A percentile compares a stretch with the other conserved stretches of the same genome.
These are phyloP conservation scores for Cytauxzoon felis DNA, from an alignment of 169 alveolate genomes.

Conservation along the genomic window DNA sequence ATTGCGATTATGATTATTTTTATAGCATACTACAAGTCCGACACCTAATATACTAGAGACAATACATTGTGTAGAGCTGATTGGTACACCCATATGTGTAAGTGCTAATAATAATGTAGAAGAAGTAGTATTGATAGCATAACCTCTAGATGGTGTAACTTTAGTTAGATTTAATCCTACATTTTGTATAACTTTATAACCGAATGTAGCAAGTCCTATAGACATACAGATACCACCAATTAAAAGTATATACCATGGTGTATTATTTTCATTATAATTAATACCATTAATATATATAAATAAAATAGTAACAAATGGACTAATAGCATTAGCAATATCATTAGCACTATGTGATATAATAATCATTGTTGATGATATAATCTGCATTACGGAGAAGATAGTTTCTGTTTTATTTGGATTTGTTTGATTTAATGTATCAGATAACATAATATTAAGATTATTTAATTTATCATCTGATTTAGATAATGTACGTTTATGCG, in stretches of 20 bases:
- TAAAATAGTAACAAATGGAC: conserved; percentile 70
- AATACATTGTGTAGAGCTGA: conserved; percentile 82
- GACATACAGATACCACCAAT: conserved; percentile 79
- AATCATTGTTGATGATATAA: conserved; percentile 75
- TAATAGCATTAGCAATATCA: conserved; percentile 84
- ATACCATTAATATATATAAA: conserved; percentile 45
- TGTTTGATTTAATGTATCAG: too few relatives aligned
- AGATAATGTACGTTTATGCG: too few relatives aligned
- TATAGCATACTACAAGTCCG: conserved; percentile 71
- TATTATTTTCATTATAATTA: conserved; percentile 38
- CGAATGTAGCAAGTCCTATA: conserved; percentile 76
- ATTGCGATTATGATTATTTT: background rate
- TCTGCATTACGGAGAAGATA: conserved; percentile 60
- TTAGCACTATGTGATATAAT: conserved; percentile 81
- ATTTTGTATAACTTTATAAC: conserved; percentile 75
- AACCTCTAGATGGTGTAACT: conserved; percentile 83
- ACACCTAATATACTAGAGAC: conserved; percentile 82
- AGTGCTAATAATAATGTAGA: conserved; percentile 75
- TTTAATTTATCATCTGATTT: too few relatives aligned
- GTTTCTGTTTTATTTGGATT: conserved; percentile 50
- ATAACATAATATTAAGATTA: too few relatives aligned
- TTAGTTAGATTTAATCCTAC: conserved; percentile 75
- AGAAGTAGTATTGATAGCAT: conserved; percentile 75
- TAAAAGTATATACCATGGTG: conserved; percentile 79
- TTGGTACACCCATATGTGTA: conserved; percentile 78